Evolutionary conservation across 257 asterid genomes (phyloP).

Genomic region (Plantago elongata): DNA sequence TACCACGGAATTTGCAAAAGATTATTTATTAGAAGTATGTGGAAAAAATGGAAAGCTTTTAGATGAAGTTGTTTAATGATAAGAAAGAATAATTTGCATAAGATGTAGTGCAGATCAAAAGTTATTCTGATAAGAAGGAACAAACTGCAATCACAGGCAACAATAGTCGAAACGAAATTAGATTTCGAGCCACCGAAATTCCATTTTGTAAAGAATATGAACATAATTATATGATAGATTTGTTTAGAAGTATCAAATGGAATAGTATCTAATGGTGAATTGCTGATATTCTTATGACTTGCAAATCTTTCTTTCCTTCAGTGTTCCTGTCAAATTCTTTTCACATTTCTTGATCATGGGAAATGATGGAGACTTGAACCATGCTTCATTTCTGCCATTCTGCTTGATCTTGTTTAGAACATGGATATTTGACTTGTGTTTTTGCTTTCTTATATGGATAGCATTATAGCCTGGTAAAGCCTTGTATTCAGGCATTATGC

Average conservation of each 20-base stretch:
- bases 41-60: constrained; percentile 38
- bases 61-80: constrained; percentile 39
- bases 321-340: constrained; percentile 14
- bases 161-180: constrained; percentile 7
- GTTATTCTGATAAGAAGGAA: constrained; percentile 31
- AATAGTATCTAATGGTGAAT: background rate
- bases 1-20: constrained; percentile 20
- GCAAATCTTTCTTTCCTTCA: constrained; percentile 3
- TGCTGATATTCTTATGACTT: background rate
- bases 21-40: constrained; percentile 20
- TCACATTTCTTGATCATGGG: constrained; percentile 16
- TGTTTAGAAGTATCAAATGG: background rate
- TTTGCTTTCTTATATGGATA: constrained; percentile 1
- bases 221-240: constrained; percentile 13
- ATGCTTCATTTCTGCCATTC: background rate
- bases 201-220: constrained; percentile 17
- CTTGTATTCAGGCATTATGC: constrained; percentile 1
- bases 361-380: background rate
- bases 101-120: constrained; percentile 36
- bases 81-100: constrained; percentile 31
- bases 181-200: constrained; percentile 13
- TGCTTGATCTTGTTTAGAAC: background rate
- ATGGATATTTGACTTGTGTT: background rate
- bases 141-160: constrained; percentile 23
- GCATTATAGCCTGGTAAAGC: constrained; percentile 9